Conservation (phyloP, 2,329 filamentous ascomycete genomes). For the Aspergillus unguis region DNA sequence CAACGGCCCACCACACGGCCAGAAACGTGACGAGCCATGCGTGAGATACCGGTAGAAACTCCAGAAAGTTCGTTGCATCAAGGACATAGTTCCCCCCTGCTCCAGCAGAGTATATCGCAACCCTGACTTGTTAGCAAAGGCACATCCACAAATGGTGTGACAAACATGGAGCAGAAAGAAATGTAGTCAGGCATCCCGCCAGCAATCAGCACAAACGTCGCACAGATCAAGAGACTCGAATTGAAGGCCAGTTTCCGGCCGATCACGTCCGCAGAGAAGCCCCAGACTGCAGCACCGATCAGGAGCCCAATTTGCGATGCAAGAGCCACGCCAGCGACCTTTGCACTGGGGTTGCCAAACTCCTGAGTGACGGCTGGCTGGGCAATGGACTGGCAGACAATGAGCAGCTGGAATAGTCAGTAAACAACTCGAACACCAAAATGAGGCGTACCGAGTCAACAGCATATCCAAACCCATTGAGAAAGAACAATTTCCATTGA, state of each 20-base stretch:
- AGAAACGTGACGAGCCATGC: slow-evolving; percentile 69
- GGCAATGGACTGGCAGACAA: slow-evolving; percentile 22
- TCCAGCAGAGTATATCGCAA: slow-evolving; percentile 26
- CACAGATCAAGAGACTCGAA: slow-evolving; percentile 69
- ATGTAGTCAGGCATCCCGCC: slow-evolving; percentile 68
- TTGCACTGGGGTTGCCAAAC: slow-evolving; percentile 68
- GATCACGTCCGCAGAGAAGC: slow-evolving; percentile 70
- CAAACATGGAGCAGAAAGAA: slow-evolving; percentile 23
- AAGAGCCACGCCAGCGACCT: slow-evolving; percentile 73
- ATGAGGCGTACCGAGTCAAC: slow-evolving; percentile 28
- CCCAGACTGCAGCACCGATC: slow-evolving; percentile 75
- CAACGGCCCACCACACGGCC: slow-evolving; percentile 79
- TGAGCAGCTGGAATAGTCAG: slow-evolving; percentile 22
- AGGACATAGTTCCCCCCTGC: slow-evolving; percentile 76
- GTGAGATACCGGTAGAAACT: slow-evolving; percentile 70
- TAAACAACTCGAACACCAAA: neutral
- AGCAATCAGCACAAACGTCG: slow-evolving; percentile 67
- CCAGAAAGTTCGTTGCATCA: slow-evolving; percentile 75
- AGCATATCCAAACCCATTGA: slow-evolving; percentile 59
- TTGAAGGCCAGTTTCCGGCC: slow-evolving; percentile 79
- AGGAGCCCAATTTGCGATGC: slow-evolving; percentile 65
- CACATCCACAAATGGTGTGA: slow-evolving; percentile 6
- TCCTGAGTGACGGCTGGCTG: slow-evolving; percentile 40
- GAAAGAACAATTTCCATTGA: slow-evolving; percentile 59
- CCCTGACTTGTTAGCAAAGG: neutral